Evolutionary conservation across 495 filamentous ascomycete species (phyloP).

Genomic region (Trichoderma orchidacearum): DNA sequence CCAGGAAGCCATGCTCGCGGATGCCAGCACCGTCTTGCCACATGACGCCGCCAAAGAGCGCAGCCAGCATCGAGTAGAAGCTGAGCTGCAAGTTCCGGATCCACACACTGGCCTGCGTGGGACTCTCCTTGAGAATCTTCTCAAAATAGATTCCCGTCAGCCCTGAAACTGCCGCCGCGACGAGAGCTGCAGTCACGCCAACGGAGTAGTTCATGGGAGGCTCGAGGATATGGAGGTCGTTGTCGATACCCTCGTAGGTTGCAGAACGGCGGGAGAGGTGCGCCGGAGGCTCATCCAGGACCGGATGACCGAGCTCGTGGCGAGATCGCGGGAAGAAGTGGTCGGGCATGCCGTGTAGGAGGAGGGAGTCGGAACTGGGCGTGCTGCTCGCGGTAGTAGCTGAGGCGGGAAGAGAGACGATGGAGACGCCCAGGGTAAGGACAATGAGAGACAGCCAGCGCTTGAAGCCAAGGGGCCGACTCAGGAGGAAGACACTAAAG

Average conservation of each 20-base stretch:
- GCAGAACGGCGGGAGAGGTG: conserved; percentile 63
- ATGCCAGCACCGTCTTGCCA: conserved; percentile 79
- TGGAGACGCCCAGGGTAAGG: conserved; percentile 71
- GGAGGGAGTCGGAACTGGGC: conserved; percentile 26
- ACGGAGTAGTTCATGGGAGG: conserved; percentile 60
- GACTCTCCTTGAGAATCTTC: conserved; percentile 79
- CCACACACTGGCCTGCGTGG: conserved; percentile 62
- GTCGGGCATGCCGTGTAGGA: conserved; percentile 39
- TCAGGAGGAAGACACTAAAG: conserved; percentile 70
- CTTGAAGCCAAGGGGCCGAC: conserved; percentile 48
- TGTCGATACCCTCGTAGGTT: conserved; percentile 84
- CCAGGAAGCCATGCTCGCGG: conserved; percentile 73
- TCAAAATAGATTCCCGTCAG: conserved; percentile 87
- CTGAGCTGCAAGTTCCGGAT: conserved; percentile 87
- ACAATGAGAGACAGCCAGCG: conserved; percentile 73
- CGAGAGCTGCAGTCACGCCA: conserved; percentile 64
- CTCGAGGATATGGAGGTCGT: conserved; percentile 44
- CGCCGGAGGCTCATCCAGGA: conserved; percentile 24
- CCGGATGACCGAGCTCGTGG: conserved; percentile 39
- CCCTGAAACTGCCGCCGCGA: conserved; percentile 66
- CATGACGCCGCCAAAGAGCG: conserved; percentile 72
- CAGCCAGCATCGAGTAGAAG: conserved; percentile 80
- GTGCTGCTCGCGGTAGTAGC: conserved; percentile 28
- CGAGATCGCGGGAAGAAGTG: conserved; percentile 65
- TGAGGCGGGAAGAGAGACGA: conserved; percentile 65